Percentiles rank a stretch among this genome's conserved stretches.
Evolutionary conservation across 2,329 filamentous ascomycete genomes (phyloP).

Genomic region (Hypocrella siamensis): DNA sequence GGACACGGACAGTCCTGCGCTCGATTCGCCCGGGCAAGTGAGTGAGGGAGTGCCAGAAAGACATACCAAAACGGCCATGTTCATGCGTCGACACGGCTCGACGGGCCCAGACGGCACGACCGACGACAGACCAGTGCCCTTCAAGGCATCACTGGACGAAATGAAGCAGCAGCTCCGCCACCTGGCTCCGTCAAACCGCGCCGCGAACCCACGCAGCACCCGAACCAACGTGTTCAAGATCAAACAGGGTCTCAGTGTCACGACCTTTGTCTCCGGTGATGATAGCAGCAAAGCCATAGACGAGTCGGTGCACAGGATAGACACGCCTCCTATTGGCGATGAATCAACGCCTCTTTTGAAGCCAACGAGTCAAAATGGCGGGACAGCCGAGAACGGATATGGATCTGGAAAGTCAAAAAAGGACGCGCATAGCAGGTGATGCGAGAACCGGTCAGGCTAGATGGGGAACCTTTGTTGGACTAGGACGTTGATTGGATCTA

Average conservation of each 20-base stretch:
- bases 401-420: constrained; percentile 6
- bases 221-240: constrained; percentile 51
- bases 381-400: constrained; percentile 4
- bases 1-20: constrained; percentile 13
- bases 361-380: constrained; percentile 1
- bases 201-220: constrained; percentile 44
- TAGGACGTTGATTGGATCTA: no score
- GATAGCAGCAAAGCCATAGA: constrained; percentile 3
- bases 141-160: constrained; percentile 46
- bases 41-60: constrained; percentile 25
- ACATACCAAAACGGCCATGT: constrained; percentile 36
- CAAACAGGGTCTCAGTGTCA: constrained; percentile 27
- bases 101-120: constrained; percentile 35
- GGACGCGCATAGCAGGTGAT: constrained; percentile 1
- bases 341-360: constrained; percentile 7
- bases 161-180: constrained; percentile 45
- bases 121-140: constrained; percentile 28
- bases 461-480: background rate
- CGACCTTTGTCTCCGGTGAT: constrained; percentile 4
- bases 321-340: constrained; percentile 1
- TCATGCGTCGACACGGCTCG: constrained; percentile 44
- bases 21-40: constrained; percentile 19
- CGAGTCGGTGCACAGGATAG: background rate
- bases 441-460: background rate
- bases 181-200: constrained; percentile 51